phyloP scores from a whole-genome alignment of 2,329 filamentous ascomycete genomes.

The Penicillium sp. region DNA sequence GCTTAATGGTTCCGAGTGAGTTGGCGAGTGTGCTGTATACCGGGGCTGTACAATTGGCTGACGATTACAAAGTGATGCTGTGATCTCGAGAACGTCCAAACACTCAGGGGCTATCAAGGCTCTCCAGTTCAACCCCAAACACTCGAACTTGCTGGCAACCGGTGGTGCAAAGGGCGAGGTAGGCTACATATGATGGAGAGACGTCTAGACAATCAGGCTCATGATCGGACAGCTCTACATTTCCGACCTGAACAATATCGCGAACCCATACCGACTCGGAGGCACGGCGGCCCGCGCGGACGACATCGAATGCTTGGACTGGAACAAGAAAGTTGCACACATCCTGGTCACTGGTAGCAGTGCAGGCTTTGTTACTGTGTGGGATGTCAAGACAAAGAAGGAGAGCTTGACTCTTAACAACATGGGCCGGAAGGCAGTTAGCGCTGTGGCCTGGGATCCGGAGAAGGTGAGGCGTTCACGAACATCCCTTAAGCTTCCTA shows the following conservation, averaged over 20 bases:
- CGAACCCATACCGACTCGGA: constrained; percentile 78
- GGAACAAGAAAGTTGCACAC: constrained; percentile 96
- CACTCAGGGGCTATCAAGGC: constrained; percentile 92
- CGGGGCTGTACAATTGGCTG: too few relatives aligned
- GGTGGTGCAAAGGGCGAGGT: constrained; percentile 82
- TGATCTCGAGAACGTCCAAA: constrained; percentile 77
- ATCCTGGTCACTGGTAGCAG: constrained; percentile 89
- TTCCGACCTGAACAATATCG: constrained; percentile 83
- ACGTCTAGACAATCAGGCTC: too few relatives aligned
- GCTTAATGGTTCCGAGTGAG: constrained; percentile 45
- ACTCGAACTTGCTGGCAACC: constrained; percentile 82
- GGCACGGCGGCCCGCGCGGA: constrained; percentile 81
- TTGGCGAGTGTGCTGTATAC: constrained; percentile 7
- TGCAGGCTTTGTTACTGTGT: constrained; percentile 92
- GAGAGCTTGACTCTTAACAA: constrained; percentile 91
- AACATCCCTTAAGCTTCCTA: too few relatives aligned
- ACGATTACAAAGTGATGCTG: constrained; percentile 53
- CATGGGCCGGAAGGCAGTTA: constrained; percentile 79
- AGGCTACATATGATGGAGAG: background rate
- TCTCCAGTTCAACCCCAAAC: constrained; percentile 89
- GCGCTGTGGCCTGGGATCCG: constrained; percentile 93
- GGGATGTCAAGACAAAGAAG: constrained; percentile 97
- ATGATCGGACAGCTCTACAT: constrained; percentile 58
- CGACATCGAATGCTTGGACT: constrained; percentile 90
- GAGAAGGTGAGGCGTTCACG: constrained; percentile 56